Conservation (phyloP, 306 rosid genomes). For the Fragaria vesca region DNA sequence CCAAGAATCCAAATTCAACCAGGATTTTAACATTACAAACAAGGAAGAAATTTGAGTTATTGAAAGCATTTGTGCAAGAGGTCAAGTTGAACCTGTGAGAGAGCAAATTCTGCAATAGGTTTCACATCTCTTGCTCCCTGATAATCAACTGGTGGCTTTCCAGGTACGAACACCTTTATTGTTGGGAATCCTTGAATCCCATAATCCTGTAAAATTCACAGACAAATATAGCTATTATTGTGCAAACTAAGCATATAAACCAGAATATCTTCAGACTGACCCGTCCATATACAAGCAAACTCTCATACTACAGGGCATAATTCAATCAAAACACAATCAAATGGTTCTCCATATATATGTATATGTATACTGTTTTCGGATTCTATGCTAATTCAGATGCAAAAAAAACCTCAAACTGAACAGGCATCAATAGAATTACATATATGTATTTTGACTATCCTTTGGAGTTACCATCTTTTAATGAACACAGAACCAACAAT, state of each 20-base stretch:
- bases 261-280: slow-evolving; percentile 4
- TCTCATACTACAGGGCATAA: background rate
- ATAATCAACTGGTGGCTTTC: slow-evolving; percentile 83
- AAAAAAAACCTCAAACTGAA: background rate
- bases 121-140: slow-evolving; percentile 97
- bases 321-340: background rate
- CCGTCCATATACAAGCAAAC: background rate
- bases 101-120: slow-evolving; percentile 83
- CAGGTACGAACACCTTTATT: slow-evolving; percentile 85
- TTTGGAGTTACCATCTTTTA: background rate
- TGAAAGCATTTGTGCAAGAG: background rate
- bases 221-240: background rate
- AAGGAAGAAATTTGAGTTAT: background rate
- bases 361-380: background rate
- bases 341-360: background rate
- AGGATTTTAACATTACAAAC: slow-evolving; percentile 1
- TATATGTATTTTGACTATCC: background rate
- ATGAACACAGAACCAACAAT: background rate
- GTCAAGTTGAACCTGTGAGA: slow-evolving; percentile 67
- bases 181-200: slow-evolving; percentile 94
- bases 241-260: background rate
- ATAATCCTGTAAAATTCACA: slow-evolving; percentile 59
- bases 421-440: background rate
- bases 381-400: background rate
- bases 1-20: slow-evolving; percentile 7